A percentile compares a stretch with the other conserved stretches of the same genome.
These are phyloP conservation scores for Trichosanthes truncata DNA, from an alignment of 306 rosid species.

Conservation along the genomic window DNA sequence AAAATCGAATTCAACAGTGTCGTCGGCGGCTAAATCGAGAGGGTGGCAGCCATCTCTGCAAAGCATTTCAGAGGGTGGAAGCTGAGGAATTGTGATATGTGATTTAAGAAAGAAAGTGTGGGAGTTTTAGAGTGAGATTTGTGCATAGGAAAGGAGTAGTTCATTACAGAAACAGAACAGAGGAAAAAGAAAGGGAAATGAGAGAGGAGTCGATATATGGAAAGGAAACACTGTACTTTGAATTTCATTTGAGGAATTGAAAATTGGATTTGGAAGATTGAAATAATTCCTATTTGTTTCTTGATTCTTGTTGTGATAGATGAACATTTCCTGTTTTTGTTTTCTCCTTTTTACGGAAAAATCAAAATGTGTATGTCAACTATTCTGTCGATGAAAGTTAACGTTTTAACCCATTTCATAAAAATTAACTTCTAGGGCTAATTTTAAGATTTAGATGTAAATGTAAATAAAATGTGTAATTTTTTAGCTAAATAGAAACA, in stretches of 20 bases:
- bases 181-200: too few species aligned
- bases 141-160: not conserved
- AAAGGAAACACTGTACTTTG: not conserved
- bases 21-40: not conserved
- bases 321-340: not conserved
- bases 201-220: not conserved
- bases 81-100: not conserved
- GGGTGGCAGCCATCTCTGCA: conserved; percentile 13
- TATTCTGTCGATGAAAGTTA: not conserved
- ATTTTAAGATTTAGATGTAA: too few species aligned
- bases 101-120: not conserved
- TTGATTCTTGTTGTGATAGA: not conserved
- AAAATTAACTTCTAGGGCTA: too few species aligned
- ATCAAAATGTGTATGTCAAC: not conserved
- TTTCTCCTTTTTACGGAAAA: too few species aligned
- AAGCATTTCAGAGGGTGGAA: conserved; percentile 11
- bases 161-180: not conserved
- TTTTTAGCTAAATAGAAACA: too few species aligned
- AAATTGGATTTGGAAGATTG: not conserved
- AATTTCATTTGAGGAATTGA: not conserved
- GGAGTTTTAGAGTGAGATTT: not conserved
- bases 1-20: not conserved
- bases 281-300: not conserved
- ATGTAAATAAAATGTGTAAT: too few species aligned
- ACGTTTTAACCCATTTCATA: too few species aligned